Percentiles rank a stretch among this genome's conserved stretches.
phyloP scores from a whole-genome alignment of 2,329 filamentous ascomycete genomes.

The Fusarium circinatum region DNA sequence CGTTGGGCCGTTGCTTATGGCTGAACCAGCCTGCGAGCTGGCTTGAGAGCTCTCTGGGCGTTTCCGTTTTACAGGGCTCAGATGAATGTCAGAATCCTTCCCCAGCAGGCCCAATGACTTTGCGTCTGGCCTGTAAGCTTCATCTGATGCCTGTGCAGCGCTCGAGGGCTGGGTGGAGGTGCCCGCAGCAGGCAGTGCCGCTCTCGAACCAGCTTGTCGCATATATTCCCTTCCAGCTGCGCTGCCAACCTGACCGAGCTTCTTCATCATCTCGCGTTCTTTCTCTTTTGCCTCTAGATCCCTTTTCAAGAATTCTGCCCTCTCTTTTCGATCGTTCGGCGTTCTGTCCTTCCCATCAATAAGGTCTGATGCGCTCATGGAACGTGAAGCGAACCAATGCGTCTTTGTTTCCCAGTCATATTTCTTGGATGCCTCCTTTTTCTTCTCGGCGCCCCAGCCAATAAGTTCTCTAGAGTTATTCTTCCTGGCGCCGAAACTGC shows the following conservation, averaged over 20 bases:
- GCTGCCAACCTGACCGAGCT: constrained; percentile 70
- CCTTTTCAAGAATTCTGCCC: constrained; percentile 73
- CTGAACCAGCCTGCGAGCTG: constrained; percentile 53
- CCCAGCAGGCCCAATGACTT: constrained; percentile 49
- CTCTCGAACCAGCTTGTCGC: constrained; percentile 50
- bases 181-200: constrained; percentile 17
- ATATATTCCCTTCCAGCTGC: constrained; percentile 79
- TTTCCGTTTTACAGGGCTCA: constrained; percentile 71
- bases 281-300: constrained; percentile 74
- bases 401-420: constrained; percentile 70
- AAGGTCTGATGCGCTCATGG: constrained; percentile 67
- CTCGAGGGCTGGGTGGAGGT: constrained; percentile 30
- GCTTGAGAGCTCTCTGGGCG: constrained; percentile 55
- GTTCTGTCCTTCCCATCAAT: constrained; percentile 72
- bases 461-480: constrained; percentile 45
- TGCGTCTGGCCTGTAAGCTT: constrained; percentile 54
- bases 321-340: constrained; percentile 67
- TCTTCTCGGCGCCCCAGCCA: constrained; percentile 27
- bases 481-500: constrained; percentile 57
- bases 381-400: constrained; percentile 63
- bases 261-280: constrained; percentile 77
- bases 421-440: constrained; percentile 39
- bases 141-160: constrained; percentile 39
- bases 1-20: constrained; percentile 39
- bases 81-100: constrained; percentile 59